phyloP scores from a whole-genome alignment of 2,329 filamentous ascomycete species.

The Coccinonectria pachysandricola region DNA sequence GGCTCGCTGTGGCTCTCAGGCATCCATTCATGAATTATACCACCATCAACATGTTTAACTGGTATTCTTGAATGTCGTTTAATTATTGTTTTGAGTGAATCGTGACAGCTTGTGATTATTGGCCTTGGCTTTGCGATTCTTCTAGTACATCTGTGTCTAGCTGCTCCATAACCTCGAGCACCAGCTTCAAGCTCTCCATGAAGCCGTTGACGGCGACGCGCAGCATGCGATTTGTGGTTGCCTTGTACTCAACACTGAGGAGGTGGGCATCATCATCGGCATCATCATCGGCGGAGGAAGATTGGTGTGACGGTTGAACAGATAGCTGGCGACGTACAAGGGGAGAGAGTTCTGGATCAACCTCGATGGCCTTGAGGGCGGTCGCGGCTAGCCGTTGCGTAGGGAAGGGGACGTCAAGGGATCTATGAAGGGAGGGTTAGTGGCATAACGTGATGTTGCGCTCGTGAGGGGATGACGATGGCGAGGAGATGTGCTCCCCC shows the following conservation, averaged over 20 bases:
- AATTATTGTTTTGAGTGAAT: no score
- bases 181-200: constrained; percentile 78
- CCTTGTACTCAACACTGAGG: constrained; percentile 67
- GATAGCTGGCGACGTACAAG: constrained; percentile 66
- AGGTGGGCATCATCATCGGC: constrained; percentile 29
- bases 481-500: no score
- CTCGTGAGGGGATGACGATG: no score
- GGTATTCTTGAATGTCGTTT: no score
- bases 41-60: no score
- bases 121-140: constrained; percentile 10
- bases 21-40: no score
- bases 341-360: constrained; percentile 82
- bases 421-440: constrained; percentile 35
- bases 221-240: constrained; percentile 92
- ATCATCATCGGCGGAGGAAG: constrained; percentile 14
- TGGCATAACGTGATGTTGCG: constrained; percentile 4
- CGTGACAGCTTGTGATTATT: constrained; percentile 8
- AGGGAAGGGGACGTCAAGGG: constrained; percentile 71
- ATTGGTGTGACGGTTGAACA: constrained; percentile 30
- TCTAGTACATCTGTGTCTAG: constrained; percentile 84
- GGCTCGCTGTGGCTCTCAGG: no score
- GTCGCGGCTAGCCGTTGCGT: constrained; percentile 65
- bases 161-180: constrained; percentile 83
- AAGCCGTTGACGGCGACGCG: constrained; percentile 94
- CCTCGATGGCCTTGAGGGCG: constrained; percentile 64